Conservation (phyloP, 495 filamentous ascomycete genomes). For the Xylaria castorea region DNA sequence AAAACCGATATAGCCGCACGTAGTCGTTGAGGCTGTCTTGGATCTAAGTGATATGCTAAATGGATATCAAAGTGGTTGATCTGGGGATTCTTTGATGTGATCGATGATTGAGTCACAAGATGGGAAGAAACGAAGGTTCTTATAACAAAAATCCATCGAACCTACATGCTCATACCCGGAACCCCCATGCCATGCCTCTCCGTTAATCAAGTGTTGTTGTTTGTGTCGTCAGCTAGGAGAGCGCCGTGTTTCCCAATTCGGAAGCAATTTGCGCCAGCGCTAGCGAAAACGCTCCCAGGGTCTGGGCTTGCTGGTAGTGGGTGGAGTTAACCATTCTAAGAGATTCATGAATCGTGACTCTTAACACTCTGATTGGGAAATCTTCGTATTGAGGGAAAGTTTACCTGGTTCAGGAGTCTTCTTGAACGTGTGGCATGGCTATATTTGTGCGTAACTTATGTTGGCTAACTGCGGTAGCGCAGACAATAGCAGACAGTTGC, state of each 20-base stretch:
- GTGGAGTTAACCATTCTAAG: neutral
- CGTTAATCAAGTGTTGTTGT: slow-evolving; percentile 4
- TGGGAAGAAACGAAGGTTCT: neutral
- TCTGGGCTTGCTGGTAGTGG: neutral
- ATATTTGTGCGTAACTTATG: neutral
- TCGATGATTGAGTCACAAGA: neutral
- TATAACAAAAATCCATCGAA: neutral
- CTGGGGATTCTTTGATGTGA: neutral
- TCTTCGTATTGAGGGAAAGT: neutral
- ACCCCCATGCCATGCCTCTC: neutral
- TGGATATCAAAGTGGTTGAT: neutral
- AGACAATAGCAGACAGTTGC: neutral
- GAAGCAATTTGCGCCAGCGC: slow-evolving; percentile 19
- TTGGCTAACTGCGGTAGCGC: neutral
- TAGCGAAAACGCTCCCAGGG: neutral
- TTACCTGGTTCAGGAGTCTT: neutral
- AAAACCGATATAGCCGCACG: neutral
- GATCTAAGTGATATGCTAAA: neutral
- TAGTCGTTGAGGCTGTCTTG: neutral
- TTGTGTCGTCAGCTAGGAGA: neutral
- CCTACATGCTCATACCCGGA: neutral
- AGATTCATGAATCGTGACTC: neutral
- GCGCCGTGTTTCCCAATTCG: neutral
- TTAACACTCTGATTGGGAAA: neutral
- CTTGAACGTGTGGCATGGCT: neutral